Conservation (phyloP, 257 asterid genomes). For the Jacaranda mimosifolia region DNA sequence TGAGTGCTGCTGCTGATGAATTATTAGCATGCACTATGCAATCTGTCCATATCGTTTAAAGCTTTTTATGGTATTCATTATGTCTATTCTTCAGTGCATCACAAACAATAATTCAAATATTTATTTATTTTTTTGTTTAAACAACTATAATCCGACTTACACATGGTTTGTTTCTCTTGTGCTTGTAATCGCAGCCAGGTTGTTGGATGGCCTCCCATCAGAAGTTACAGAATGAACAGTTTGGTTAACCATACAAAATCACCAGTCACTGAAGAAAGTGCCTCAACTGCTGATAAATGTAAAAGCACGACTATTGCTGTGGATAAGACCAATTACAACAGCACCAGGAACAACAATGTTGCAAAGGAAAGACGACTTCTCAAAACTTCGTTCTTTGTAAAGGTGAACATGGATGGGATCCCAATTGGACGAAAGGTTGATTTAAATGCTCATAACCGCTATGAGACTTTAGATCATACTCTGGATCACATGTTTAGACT, state of each 20-base stretch:
- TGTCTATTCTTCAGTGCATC: not conserved
- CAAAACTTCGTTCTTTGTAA: slow-evolving; percentile 70
- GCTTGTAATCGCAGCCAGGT: slow-evolving; percentile 48
- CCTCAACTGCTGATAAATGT: slow-evolving; percentile 50
- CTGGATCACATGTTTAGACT: slow-evolving; percentile 77
- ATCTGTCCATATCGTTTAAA: not conserved
- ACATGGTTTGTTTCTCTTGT: not conserved
- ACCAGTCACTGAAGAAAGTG: slow-evolving; percentile 45
- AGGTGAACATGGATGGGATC: slow-evolving; percentile 91
- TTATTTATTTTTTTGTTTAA: not conserved
- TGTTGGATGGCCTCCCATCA: slow-evolving; percentile 65
- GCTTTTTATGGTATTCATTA: not conserved
- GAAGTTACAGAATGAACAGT: slow-evolving; percentile 52
- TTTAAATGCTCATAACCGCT: slow-evolving; percentile 75
- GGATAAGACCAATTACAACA: slow-evolving; percentile 27
- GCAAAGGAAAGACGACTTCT: slow-evolving; percentile 44
- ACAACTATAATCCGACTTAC: not conserved
- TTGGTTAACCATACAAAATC: slow-evolving; percentile 47
- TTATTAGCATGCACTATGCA: not conserved
- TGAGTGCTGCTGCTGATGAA: not conserved
- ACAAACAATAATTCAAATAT: not conserved
- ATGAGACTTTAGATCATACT: slow-evolving; percentile 65
- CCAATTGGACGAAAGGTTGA: slow-evolving; percentile 90
- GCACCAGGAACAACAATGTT: slow-evolving; percentile 27
- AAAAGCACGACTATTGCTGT: slow-evolving; percentile 35